Percentiles rank a stretch among this genome's conserved stretches.
Conservation (phyloP, 1,139 yeast genomes). For the Arxiozyma heterogenica region DNA sequence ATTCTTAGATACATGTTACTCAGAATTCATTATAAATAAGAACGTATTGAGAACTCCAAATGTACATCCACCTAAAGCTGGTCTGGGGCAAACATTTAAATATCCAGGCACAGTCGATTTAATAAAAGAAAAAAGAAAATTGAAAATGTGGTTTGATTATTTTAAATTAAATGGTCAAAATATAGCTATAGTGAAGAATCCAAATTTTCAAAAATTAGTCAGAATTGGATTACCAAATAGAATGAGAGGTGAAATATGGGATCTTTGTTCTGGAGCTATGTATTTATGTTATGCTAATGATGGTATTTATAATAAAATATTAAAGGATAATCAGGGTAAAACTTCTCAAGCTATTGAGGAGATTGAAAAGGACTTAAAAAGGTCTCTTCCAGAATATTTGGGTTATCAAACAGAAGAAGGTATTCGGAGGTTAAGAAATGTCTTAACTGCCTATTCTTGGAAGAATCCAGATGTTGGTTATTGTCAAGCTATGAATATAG, state of each 20-base stretch:
- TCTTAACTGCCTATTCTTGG: conserved; percentile 92
- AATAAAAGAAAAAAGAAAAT: conserved; percentile 70
- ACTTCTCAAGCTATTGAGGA: conserved; percentile 85
- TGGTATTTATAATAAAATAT: conserved; percentile 48
- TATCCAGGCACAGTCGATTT: conserved; percentile 85
- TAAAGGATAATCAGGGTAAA: conserved; percentile 53
- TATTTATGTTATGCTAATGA: conserved; percentile 57
- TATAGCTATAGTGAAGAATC: conserved; percentile 63
- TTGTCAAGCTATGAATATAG: conserved; percentile 98
- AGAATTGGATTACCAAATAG: conserved; percentile 90
- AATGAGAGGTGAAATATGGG: conserved; percentile 95
- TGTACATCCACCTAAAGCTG: conserved; percentile 63
- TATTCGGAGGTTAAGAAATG: conserved; percentile 72
- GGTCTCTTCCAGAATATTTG: conserved; percentile 92
- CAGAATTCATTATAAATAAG: conserved; percentile 69
- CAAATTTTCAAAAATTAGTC: conserved; percentile 69
- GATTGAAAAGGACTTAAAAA: conserved; percentile 87
- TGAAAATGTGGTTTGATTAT: conserved; percentile 90
- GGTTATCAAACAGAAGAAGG: conserved; percentile 88
- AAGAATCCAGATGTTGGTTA: conserved; percentile 95
- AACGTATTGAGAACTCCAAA: conserved; percentile 39
- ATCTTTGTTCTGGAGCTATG: conserved; percentile 79
- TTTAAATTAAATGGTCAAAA: conserved; percentile 79
- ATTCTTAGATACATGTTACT: conserved; percentile 67
- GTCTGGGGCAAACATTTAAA: conserved; percentile 71